These are phyloP conservation scores for Knufia fluminis DNA, from an alignment of 2,329 filamentous ascomycete species.

Conservation along the genomic window DNA sequence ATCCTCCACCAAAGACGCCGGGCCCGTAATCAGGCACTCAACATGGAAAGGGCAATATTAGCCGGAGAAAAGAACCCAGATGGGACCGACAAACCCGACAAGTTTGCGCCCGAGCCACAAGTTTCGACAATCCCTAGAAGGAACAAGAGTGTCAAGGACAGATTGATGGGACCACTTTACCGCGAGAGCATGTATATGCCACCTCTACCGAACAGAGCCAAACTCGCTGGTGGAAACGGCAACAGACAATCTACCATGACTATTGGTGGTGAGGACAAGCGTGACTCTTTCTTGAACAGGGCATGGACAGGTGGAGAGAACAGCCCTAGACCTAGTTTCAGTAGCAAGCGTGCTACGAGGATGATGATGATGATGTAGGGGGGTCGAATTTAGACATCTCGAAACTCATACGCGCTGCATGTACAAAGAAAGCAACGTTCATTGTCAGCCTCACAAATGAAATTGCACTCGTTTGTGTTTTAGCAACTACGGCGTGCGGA, in stretches of 20 bases:
- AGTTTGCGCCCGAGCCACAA: slow-evolving; percentile 15
- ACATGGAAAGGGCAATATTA: slow-evolving; percentile 20
- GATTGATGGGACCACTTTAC: slow-evolving; percentile 23
- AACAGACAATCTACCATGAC: slow-evolving; percentile 19
- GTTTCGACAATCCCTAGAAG: slow-evolving; percentile 14
- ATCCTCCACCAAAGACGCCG: slow-evolving; percentile 20
- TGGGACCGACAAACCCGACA: slow-evolving; percentile 20
- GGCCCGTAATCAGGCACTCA: slow-evolving; percentile 17
- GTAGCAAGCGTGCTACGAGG: slow-evolving; percentile 23
- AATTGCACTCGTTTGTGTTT: neutral
- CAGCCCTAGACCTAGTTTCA: slow-evolving; percentile 21
- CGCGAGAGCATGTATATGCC: slow-evolving; percentile 22
- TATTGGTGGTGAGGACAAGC: slow-evolving; percentile 9
- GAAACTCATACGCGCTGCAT: no score
- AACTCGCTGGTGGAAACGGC: slow-evolving; percentile 3
- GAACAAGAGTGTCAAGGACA: slow-evolving; percentile 23
- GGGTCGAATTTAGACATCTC: no score
- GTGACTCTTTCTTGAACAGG: slow-evolving; percentile 17
- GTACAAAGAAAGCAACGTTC: no score
- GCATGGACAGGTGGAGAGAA: slow-evolving; percentile 19
- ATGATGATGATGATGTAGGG: slow-evolving; percentile 25
- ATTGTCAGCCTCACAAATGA: no score
- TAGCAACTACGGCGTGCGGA: no score
- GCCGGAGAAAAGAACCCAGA: slow-evolving; percentile 23
- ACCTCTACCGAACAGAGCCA: slow-evolving; percentile 16